A percentile compares a stretch with the other conserved stretches of the same genome.
These are phyloP conservation scores for Rauvolfia tetraphylla DNA, from an alignment of 257 asterid genomes.

Conservation along the genomic window DNA sequence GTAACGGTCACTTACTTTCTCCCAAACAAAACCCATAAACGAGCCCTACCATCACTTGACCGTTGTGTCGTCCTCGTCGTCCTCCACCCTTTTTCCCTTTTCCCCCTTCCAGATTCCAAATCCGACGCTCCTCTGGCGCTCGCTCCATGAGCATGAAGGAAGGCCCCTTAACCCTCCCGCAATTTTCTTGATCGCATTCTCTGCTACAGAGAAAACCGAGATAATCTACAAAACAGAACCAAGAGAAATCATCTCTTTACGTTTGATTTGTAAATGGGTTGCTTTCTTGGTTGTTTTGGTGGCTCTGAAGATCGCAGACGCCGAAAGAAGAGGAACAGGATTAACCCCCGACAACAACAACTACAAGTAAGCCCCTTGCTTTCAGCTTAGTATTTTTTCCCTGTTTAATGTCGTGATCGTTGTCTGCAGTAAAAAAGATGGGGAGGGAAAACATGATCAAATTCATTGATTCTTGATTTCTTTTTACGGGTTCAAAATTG, in stretches of 20 bases:
- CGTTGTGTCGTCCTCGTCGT: conserved; percentile 15
- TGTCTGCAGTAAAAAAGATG: not conserved
- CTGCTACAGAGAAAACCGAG: conserved; percentile 2
- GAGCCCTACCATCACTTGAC: conserved; percentile 18
- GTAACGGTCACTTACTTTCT: conserved; percentile 27
- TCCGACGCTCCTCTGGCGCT: conserved; percentile 2
- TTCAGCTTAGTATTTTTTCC: conserved; percentile 18
- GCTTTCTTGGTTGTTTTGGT: conserved; percentile 89
- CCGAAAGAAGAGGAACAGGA: conserved; percentile 45
- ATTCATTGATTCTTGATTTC: not conserved
- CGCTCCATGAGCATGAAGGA: not conserved
- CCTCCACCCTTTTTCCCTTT: not conserved
- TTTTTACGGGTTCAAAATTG: not conserved
- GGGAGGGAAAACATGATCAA: not conserved
- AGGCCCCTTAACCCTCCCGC: not conserved
- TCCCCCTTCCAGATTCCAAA: not conserved
- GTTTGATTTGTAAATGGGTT: conserved; percentile 50
- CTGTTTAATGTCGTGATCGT: not conserved
- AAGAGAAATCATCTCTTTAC: not conserved
- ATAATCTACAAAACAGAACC: not conserved
- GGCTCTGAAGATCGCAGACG: conserved; percentile 53
- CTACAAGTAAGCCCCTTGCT: conserved; percentile 35
- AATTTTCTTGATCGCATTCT: not conserved
- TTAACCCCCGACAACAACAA: conserved; percentile 44
- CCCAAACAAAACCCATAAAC: not conserved